A percentile compares a stretch with the other conserved stretches of the same genome.
These are phyloP conservation scores for Colletotrichum tropicicola DNA, from an alignment of 2,329 filamentous ascomycete species.

Conservation along the genomic window DNA sequence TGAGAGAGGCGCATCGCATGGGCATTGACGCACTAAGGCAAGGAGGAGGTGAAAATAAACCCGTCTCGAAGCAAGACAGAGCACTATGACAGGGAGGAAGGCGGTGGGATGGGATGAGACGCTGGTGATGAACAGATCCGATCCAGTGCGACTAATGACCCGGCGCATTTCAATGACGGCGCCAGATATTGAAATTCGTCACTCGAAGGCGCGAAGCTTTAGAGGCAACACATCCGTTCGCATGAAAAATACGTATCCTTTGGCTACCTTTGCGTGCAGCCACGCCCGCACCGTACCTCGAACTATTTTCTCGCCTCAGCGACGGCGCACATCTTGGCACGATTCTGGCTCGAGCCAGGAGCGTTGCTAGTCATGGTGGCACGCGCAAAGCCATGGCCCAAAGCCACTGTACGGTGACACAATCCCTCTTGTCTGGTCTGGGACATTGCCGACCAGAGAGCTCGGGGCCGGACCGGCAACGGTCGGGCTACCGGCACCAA, in stretches of 20 bases:
- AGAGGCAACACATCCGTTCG: not conserved
- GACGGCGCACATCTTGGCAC: constrained; percentile 1
- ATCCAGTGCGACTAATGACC: not conserved
- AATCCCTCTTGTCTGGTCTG: no score
- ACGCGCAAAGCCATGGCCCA: not conserved
- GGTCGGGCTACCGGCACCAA: not conserved
- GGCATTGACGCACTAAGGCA: constrained; percentile 3
- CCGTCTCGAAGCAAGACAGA: constrained; percentile 10
- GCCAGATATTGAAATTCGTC: constrained; percentile 7
- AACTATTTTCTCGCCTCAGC: not conserved
- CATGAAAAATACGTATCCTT: not conserved
- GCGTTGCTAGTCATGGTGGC: constrained; percentile 15
- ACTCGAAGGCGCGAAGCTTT: constrained; percentile 9
- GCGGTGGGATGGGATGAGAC: not conserved
- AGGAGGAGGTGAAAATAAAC: not conserved
- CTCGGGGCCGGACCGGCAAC: constrained; percentile 1
- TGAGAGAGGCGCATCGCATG: not conserved
- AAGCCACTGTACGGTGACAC: not conserved
- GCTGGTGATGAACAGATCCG: not conserved
- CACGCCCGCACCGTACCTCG: constrained; percentile 1
- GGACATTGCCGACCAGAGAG: no score
- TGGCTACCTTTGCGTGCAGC: not conserved
- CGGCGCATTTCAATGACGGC: constrained; percentile 1
- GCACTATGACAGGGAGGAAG: not conserved
- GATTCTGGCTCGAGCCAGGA: not conserved